Evolutionary conservation across 495 filamentous ascomycete genomes (phyloP).

Genomic region (Venustampulla echinocandica): DNA sequence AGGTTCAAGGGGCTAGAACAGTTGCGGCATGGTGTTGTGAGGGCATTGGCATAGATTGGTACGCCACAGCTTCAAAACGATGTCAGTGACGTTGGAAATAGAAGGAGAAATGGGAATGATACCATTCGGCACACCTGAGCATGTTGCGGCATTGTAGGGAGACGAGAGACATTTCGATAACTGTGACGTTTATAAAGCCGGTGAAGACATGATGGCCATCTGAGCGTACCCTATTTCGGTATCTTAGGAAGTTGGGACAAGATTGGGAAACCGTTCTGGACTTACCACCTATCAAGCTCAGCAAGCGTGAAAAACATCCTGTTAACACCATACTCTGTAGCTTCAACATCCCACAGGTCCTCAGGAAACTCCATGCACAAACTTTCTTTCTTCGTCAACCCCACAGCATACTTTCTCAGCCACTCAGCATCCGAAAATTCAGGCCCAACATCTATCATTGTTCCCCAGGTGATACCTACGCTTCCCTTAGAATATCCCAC

Average conservation of each 20-base stretch:
- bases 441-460: slow-evolving; percentile 51
- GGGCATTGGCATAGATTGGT: slow-evolving; percentile 44
- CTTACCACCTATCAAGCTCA: slow-evolving; percentile 50
- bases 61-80: slow-evolving; percentile 41
- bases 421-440: slow-evolving; percentile 46
- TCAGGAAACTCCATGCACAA: slow-evolving; percentile 44
- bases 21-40: slow-evolving; percentile 39
- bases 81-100: slow-evolving; percentile 1
- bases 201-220: slow-evolving; percentile 36
- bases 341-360: slow-evolving; percentile 42
- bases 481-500: slow-evolving; percentile 21
- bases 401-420: slow-evolving; percentile 42
- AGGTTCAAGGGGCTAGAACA: slow-evolving; percentile 39
- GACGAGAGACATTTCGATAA: slow-evolving; percentile 45
- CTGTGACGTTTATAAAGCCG: slow-evolving; percentile 50
- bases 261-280: neutral
- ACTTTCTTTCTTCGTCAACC: slow-evolving; percentile 43
- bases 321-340: slow-evolving; percentile 32
- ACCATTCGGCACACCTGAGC: slow-evolving; percentile 52
- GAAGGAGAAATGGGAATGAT: slow-evolving; percentile 1
- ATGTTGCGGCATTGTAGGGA: slow-evolving; percentile 35
- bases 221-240: slow-evolving; percentile 28
- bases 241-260: neutral
- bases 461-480: slow-evolving; percentile 37
- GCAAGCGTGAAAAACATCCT: slow-evolving; percentile 48